Evolutionary conservation across 2,329 filamentous ascomycete species (phyloP).

Genomic region (Aspergillus neotritici): DNA sequence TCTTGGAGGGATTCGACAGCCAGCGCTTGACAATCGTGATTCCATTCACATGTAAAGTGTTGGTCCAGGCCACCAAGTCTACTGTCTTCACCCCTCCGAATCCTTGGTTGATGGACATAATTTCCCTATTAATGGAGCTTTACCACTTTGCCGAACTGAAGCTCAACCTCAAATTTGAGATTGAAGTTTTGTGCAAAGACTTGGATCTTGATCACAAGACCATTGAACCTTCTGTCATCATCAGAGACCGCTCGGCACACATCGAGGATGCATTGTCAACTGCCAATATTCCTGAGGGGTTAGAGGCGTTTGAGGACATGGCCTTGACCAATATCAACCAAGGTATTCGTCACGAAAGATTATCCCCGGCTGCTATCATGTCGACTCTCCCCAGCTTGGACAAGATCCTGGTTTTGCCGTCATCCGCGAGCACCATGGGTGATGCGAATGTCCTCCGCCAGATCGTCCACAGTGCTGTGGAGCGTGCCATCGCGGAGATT

Average conservation of each 20-base stretch:
- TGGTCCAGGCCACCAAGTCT: constrained; percentile 77
- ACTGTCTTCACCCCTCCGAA: constrained; percentile 91
- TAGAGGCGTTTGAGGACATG: constrained; percentile 79
- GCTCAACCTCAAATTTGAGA: constrained; percentile 96
- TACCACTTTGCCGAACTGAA: constrained; percentile 92
- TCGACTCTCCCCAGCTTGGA: constrained; percentile 79
- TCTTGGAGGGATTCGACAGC: constrained; percentile 89
- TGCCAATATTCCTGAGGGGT: constrained; percentile 57
- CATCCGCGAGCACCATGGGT: constrained; percentile 69
- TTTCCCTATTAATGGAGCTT: constrained; percentile 82
- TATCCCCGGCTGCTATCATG: constrained; percentile 72
- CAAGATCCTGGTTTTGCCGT: constrained; percentile 71
- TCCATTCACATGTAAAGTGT: constrained; percentile 94
- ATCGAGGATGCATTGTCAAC: constrained; percentile 52
- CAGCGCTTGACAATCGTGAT: constrained; percentile 89
- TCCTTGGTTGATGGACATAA: constrained; percentile 96
- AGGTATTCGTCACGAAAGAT: constrained; percentile 61
- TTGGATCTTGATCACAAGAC: constrained; percentile 86
- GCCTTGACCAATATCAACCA: constrained; percentile 68
- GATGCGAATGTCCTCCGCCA: constrained; percentile 59
- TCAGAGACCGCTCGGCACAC: constrained; percentile 67
- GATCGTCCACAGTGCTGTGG: constrained; percentile 81
- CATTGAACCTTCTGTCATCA: constrained; percentile 80
- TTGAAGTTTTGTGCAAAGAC: constrained; percentile 93
- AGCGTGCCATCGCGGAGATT: constrained; percentile 87